Evolutionary conservation across 1,284 basidiomycete genomes (phyloP).

Genomic region (Phlebopus sp.): DNA sequence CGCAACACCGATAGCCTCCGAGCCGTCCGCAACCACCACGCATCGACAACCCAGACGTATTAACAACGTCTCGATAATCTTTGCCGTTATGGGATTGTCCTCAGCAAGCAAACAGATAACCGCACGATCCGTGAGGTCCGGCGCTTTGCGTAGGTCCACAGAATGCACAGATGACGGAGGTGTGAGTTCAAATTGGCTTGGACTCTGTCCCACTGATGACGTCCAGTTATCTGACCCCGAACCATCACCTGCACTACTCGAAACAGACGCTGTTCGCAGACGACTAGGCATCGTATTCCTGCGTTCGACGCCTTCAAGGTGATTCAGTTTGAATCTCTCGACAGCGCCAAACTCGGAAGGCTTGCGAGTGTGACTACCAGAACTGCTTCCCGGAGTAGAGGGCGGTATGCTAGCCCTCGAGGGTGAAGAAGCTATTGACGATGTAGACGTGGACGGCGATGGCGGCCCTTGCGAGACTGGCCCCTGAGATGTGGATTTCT

Average conservation of each 20-base stretch:
- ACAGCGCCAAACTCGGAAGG: slow-evolving; percentile 84
- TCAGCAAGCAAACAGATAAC: slow-evolving; percentile 94
- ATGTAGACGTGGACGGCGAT: slow-evolving; percentile 90
- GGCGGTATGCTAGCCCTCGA: slow-evolving; percentile 73
- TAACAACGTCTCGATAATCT: slow-evolving; percentile 92
- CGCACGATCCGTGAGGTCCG: slow-evolving; percentile 71
- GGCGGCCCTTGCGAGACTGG: slow-evolving; percentile 69
- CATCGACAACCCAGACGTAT: slow-evolving; percentile 91
- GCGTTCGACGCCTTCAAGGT: slow-evolving; percentile 70
- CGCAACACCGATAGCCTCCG: slow-evolving; percentile 93
- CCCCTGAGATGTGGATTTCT: slow-evolving; percentile 56
- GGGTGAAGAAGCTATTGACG: slow-evolving; percentile 89
- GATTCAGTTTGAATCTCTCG: slow-evolving; percentile 81
- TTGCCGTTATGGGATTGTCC: slow-evolving; percentile 95
- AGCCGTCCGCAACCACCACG: slow-evolving; percentile 92
- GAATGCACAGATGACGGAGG: slow-evolving; percentile 78
- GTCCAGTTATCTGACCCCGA: slow-evolving; percentile 74
- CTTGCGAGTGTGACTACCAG: slow-evolving; percentile 66
- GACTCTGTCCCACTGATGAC: slow-evolving; percentile 51
- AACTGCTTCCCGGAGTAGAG: slow-evolving; percentile 62
- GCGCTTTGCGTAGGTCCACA: slow-evolving; percentile 67
- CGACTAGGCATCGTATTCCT: slow-evolving; percentile 88
- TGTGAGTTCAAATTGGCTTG: slow-evolving; percentile 55
- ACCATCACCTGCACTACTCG: slow-evolving; percentile 69
- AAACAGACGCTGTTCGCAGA: slow-evolving; percentile 83